Base-by-base conservation (phyloP, 768 basidiomycete species). In the Amanita subjunquillea region DNA sequence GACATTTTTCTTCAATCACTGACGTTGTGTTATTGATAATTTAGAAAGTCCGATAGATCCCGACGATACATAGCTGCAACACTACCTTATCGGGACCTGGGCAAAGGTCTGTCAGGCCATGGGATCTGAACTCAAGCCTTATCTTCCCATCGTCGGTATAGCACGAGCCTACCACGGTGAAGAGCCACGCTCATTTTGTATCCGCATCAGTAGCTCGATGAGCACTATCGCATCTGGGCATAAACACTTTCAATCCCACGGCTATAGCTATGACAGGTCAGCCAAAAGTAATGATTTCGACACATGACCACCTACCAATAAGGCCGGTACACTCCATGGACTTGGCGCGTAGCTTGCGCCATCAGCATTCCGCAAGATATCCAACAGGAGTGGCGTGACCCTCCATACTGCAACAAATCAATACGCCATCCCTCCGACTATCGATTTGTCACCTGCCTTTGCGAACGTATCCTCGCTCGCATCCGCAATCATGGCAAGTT, bases 311-410 rank as follows among this genome's bases (percentile, higher is more conserved):
- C 79, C 15, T 38, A 91, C 91, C 91, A 55, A 91, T 85, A 20
- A 91, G 70, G 6, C 87, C 87, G 0, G 88, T 90, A 64, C 91
- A 92, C 62, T 94, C 91, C 87, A 95, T 92, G 0, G 89, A 87
- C 62, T 92, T 90, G 39, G 82, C 77, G 22, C 87, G 72, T 48
- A 93, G 60, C 61, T 82, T 84, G 23, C 75, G 5, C 79, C 78
- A 40, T 82, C 83, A 9, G 86, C 85, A 45, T 87, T 85, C 17
- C 78, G 70, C 46, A 95, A 73, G 0, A 92, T 85, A 51, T 80
- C 82, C 55, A 93, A 62, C 20, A 92, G 65, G 3, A 92, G 71
- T 0, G 89, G 87, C 87, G 91, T 91, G 53, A 91, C 85, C 3
- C 79, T 71, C 7, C 61, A 60, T 91, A 91, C 63, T 87, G 83